Conservation (phyloP, 805 yeast species). For the Ogataea pignaliae region DNA sequence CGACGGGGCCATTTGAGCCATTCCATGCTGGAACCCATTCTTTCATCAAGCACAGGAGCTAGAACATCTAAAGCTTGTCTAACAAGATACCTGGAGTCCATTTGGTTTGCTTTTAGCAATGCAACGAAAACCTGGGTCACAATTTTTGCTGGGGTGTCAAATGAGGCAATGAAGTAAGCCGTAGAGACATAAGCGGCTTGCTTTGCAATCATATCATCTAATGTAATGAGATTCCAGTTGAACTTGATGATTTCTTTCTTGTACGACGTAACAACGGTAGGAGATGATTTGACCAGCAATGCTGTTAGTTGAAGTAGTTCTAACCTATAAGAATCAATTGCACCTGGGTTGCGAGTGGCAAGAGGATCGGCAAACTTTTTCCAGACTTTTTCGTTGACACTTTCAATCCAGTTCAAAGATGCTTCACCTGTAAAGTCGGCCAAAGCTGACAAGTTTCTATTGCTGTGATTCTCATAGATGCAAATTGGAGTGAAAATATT, state of each 20-base stretch:
- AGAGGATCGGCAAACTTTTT: slow-evolving; percentile 50
- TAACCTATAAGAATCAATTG: slow-evolving; percentile 68
- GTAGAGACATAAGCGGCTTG: slow-evolving; percentile 91
- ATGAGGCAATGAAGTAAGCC: slow-evolving; percentile 78
- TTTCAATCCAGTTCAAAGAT: slow-evolving; percentile 57
- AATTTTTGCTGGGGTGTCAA: slow-evolving; percentile 82
- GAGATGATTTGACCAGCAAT: slow-evolving; percentile 63
- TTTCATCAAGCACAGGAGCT: slow-evolving; percentile 78
- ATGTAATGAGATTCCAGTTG: slow-evolving; percentile 87
- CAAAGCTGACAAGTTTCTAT: slow-evolving; percentile 32
- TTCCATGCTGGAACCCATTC: slow-evolving; percentile 55
- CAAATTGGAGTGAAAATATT: slow-evolving; percentile 63
- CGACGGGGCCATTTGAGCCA: slow-evolving; percentile 97
- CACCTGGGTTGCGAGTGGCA: slow-evolving; percentile 55
- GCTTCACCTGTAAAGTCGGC: slow-evolving; percentile 10
- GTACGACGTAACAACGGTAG: slow-evolving; percentile 51
- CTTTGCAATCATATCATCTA: slow-evolving; percentile 84
- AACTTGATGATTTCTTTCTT: slow-evolving; percentile 86
- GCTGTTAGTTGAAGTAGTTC: slow-evolving; percentile 82
- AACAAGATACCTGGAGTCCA: slow-evolving; percentile 78
- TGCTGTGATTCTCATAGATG: slow-evolving; percentile 51
- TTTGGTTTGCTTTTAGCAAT: slow-evolving; percentile 74
- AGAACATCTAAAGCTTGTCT: slow-evolving; percentile 82
- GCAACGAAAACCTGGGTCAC: slow-evolving; percentile 93
- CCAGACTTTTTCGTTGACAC: slow-evolving; percentile 71